Percentiles rank a stretch among this genome's conserved stretches.
Evolutionary conservation across 73 alveolate genomes (phyloP).

Genomic region (Blepharisma stoltei): DNA sequence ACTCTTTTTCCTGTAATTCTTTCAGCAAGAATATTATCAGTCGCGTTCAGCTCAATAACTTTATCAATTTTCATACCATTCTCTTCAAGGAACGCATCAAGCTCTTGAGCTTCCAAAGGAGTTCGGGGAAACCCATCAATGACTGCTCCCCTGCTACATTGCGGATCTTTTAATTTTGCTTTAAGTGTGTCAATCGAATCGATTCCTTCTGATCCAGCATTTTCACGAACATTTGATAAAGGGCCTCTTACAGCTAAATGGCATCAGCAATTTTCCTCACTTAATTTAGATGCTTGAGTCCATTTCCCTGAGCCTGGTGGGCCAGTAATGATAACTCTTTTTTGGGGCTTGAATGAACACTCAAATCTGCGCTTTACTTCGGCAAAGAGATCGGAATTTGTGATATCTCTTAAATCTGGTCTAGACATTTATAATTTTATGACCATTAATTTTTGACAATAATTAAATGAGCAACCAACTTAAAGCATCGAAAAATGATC

Average conservation of each 20-base stretch:
- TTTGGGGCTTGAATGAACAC: constrained; percentile 47
- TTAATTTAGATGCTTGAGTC: constrained; percentile 62
- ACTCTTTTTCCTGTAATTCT: constrained; percentile 84
- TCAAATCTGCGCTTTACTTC: constrained; percentile 53
- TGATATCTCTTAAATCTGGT: constrained; percentile 35
- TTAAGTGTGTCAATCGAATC: constrained; percentile 83
- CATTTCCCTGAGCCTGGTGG: constrained; percentile 81
- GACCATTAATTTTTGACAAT: no score
- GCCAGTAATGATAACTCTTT: constrained; percentile 56
- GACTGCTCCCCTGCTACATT: constrained; percentile 86
- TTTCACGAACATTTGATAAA: constrained; percentile 66
- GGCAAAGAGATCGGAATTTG: constrained; percentile 39
- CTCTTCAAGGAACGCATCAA: constrained; percentile 62
- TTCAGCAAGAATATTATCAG: constrained; percentile 60
- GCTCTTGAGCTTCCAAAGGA: constrained; percentile 71
- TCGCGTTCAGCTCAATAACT: constrained; percentile 55
- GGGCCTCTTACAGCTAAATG: constrained; percentile 68
- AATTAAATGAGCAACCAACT: no score
- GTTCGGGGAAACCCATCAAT: constrained; percentile 96
- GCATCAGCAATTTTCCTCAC: constrained; percentile 65
- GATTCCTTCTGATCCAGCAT: constrained; percentile 85
- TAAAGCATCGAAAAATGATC: no score
- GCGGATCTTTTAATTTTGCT: constrained; percentile 82
- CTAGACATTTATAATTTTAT: constrained; percentile 6
- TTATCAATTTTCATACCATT: constrained; percentile 46